Percentiles rank a stretch among this genome's conserved stretches.
Conservation (phyloP, 2,329 filamentous ascomycete genomes). For the Aspergillus pseudonomiae region DNA sequence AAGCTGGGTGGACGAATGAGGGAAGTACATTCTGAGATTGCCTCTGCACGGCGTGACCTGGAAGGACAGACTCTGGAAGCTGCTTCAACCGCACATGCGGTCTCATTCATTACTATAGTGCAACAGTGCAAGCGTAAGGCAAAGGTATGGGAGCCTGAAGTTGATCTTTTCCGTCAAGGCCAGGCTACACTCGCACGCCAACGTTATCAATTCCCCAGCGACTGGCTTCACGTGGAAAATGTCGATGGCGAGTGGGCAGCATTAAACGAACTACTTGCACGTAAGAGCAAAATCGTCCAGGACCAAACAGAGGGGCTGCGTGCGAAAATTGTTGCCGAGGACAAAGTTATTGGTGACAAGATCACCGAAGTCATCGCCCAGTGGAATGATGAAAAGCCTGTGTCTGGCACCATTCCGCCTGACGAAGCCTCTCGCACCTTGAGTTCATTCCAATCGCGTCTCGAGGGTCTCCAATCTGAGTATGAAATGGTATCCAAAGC, state of each 20-base stretch:
- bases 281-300: slow-evolving; percentile 93
- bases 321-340: slow-evolving; percentile 92
- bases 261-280: slow-evolving; percentile 84
- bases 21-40: slow-evolving; percentile 88
- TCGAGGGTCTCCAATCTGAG: slow-evolving; percentile 83
- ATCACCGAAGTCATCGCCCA: slow-evolving; percentile 80
- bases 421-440: slow-evolving; percentile 84
- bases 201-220: slow-evolving; percentile 87
- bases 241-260: slow-evolving; percentile 95
- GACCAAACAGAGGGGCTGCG: slow-evolving; percentile 94
- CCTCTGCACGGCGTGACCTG: slow-evolving; percentile 85
- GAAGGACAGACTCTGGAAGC: slow-evolving; percentile 92
- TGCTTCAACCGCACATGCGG: slow-evolving; percentile 92
- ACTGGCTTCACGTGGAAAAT: slow-evolving; percentile 96
- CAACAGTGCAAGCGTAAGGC: slow-evolving; percentile 95
- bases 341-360: slow-evolving; percentile 86
- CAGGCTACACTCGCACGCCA: slow-evolving; percentile 90
- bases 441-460: slow-evolving; percentile 77
- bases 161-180: slow-evolving; percentile 93
- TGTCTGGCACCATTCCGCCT: slow-evolving; percentile 90
- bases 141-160: slow-evolving; percentile 90
- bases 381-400: slow-evolving; percentile 96
- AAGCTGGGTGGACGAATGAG: slow-evolving; percentile 88
- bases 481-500: slow-evolving; percentile 93
- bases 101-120: slow-evolving; percentile 97